Evolutionary conservation across 495 filamentous ascomycete species (phyloP), one percentile per base, ranked within the genome.

Genomic region (Immersiella caudata): DNA sequence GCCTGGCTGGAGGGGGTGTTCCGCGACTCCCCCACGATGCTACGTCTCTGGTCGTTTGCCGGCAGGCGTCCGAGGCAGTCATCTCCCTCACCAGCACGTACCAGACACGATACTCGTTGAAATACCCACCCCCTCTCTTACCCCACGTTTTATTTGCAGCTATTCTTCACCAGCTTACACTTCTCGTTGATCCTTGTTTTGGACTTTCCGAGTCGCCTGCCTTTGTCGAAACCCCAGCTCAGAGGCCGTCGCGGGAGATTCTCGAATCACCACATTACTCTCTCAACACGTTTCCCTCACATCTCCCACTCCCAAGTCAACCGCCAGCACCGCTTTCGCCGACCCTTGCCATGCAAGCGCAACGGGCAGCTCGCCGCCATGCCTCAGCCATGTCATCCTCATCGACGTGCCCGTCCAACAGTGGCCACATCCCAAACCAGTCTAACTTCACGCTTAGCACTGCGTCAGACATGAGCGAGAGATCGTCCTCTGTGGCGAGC

Each of bases 81-180:
- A 74, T 76, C 26, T 67, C 62, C 22, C 64, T 76, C 36, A 71
- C 70, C 16, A 65, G 67, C 68, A 71, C 62, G 6, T 76, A 76
- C 46, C 72, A 74, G 56, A 65, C 70, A 7, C 68, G 67, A 1
- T 68, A 67, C 40, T 74, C 68, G 1, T 54, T 74, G 16, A 21
- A 25, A 3, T 61, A 67, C 25, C 65, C 70, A 0, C 70, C 72
- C 9, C 65, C 67, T 0, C 29, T 71, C 22, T 59, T 76, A 7
- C 70, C 72, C 0, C 69, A 76, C 35, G 73, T 74, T 66, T 64
- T 76, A 1, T 73, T 71, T 18, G 67, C 70, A 4, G 72, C 74
- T 3, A 67, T 65, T 0, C 68, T 74, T 9, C 64, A 73, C 22
- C 70, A 74, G 27, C 61, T 72, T 8, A 71, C 68, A 0, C 65